Evolutionary conservation across 768 basidiomycete genomes (phyloP), one percentile per base, ranked within the genome.

Genomic region (Ephemerocybe angulata): DNA sequence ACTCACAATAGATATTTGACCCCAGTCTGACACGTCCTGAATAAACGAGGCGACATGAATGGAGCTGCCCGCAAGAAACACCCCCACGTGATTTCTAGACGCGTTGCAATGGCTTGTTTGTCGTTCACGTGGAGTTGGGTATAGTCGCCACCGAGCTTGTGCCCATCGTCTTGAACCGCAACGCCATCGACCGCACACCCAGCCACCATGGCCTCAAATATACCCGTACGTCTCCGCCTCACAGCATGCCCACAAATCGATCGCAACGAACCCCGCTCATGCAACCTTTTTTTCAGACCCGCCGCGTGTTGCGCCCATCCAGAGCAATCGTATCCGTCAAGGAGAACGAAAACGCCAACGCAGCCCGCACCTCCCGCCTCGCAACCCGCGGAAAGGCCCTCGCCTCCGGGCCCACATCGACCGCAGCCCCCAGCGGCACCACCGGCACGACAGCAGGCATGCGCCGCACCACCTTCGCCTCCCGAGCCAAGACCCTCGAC

Each of bases 331-430:
- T 79, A 17, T 50, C 55, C 30, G 67, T 73, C 63, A 87, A 85
- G 71, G 86, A 87, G 68, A 83, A 78, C 68, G 88, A 90, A 79
- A 90, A 89, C 68, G 84, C 83, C 56, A 84, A 31, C 21, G 48
- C 82, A 62, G 83, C 83, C 59, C 83, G 85, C 59, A 80, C 81
- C 40, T 76, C 80, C 55, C 76, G 83, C 68, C 72, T 82, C 47
- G 72, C 76, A 43, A 80, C 85, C 22, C 55, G 55, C 35, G 54
- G 47, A 53, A 61, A 58, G 47, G 47, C 49, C 2, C 38, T 44
- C 43, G 54, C 54, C 28, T 22, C 46, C 4, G 24, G 47, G 6
- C 30, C 37, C 30, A 33, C 25, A 21, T 15, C 48, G 6, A 27
- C 37, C 3, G 28, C 25, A 6, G 21, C 27, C n/a, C 22, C 33